Base-by-base conservation (phyloP, 768 basidiomycete species). In the Boletus pseudo-olivaceus region DNA sequence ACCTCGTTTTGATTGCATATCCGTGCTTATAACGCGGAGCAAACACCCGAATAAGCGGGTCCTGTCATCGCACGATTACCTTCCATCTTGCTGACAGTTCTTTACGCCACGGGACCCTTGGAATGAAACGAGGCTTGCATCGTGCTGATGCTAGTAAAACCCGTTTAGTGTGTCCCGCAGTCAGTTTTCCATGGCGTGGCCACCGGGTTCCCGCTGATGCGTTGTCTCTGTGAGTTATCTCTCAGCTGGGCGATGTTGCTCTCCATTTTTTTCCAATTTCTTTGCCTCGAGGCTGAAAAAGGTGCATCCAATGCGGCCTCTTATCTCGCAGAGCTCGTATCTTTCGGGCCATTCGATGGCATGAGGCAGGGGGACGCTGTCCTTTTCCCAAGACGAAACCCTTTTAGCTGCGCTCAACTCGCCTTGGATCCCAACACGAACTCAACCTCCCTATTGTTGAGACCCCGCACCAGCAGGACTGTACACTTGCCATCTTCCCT, bases 231-330 rank as follows among this genome's bases (percentile, higher is more conserved):
- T 33, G 29, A 49, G 56, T 49, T 50, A 49, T 58, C 47, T 49
- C 40, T 56, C 47, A 35, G 51, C 37, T 33, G 44, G 46, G 30
- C 20, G 39, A 15, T 32, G 7, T 45, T 34, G 10, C n/a, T 37
- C 38, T 14, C 11, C 33, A 11, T 33, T 4, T 10, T 35, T 49
- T 53, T 26, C 49, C n/a, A 33, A 43, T 50, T 32, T 15, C 29
- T 43, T 27, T 56, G 71, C 79, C 79, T 80, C 77, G 75, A 79
- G 79, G 79, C 78, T 73, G 63, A 75, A 76, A 76, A 27, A 0
- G 40, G 45, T 30, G 12, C 10, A n/a, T 40, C 29, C 41, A 53
- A 26, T 45, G 39, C 27, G 55, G 33, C 33, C 42, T 53, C 39
- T 60, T 60, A 64, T 57, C 61, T 53, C 37, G 19, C 20, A 23